Evolutionary conservation across 495 filamentous ascomycete species (phyloP), one percentile per base, ranked within the genome.

Genomic region (Aspergillus baeticus): DNA sequence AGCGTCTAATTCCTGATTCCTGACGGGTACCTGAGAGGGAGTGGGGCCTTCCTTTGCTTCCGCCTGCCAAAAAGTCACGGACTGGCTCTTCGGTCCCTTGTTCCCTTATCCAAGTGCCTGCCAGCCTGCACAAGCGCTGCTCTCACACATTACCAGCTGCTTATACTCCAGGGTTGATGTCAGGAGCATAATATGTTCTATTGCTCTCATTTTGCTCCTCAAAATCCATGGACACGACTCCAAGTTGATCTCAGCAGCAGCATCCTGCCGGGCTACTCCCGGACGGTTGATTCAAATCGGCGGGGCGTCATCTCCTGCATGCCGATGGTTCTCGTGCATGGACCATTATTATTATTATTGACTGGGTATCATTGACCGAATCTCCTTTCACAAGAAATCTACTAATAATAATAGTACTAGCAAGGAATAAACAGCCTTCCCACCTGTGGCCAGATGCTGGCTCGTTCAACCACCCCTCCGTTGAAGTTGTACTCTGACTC

Each of bases 271-370:
- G 47, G 55, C 63, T 61, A 58, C 57, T 17, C 31, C 57, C 47
- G 18, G 59, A 62, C 64, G 64, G 64, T 67, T 67, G 64, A 67
- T 63, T 63, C 64, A 67, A 51, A 44, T 59, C 47, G 58, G 64
- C 64, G 64, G 64, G 61, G 64, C 60, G 37, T 21, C 55, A 44
- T 55, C 61, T 61, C 59, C 59, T 62, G 58, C 63, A 63, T 61
- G 57, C 56, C 36, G 57, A 62, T 67, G 61, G 43, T 62, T 60
- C 57, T 60, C 54, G 50, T 62, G 64, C 64, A 64, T 67, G 54
- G 59, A 41, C 58, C 59, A 57, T 57, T 53, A 36, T 58, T 37
- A 36, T 58, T 37, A 41, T 43, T 37, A 42, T 60, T 53, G 49
- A 54, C 53, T 33, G 43, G 33, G 49, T 55, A 47, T 54, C 34